Evolutionary conservation across 352 stramenopile species (phyloP), one percentile per base, ranked within the genome.

Genomic region (Halophytophthora polymorphica): DNA sequence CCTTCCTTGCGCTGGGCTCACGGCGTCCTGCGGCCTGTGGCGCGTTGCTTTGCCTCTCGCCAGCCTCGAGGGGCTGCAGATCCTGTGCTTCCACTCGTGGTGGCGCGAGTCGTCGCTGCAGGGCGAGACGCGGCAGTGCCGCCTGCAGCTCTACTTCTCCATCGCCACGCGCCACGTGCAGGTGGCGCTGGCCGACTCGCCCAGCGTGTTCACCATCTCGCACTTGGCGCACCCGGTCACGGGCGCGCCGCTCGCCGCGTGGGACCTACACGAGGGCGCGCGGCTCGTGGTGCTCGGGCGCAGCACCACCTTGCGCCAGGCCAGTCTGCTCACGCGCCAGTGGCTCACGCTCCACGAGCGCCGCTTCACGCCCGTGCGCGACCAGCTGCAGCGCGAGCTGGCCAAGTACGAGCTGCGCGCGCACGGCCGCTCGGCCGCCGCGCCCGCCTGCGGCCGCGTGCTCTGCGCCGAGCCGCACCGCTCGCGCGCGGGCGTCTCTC

Each of bases 191-290:
- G 70, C 84, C 34, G 74, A 87, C 45, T 75, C 78, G 1, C 65
- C 83, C 47, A 68, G 84, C 35, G 76, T 89, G 19, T 88, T 87
- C 37, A 92, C 81, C 38, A 86, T 90, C 59, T 92, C 81, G 10
- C 81, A 90, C 53, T 61, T 86, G 36, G 54, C 77, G 0, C 66
- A 80, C 2, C 40, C 56, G n/a, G 71, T 56, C 14, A 56, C 55
- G 1, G 81, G 78, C 8, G 46, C 56, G 1, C 43, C 73, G 33
- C 65, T 92, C 29, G 69, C 61, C 7, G 72, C 66, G 34, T 90
- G 77, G 72, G 81, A 92, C 28, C 61, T 92, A 35, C 71, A 86
- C 42, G 73, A 88, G 50, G 81, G 81, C 29, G 78, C 76, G 13
- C 69, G 78, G 4, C 65, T 92, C 18, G 53, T 66, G 6, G 43